Evolutionary conservation across 305 asterid genomes (phyloP), one percentile per base, ranked within the genome.

Genomic region (Fraxinus greggii): DNA sequence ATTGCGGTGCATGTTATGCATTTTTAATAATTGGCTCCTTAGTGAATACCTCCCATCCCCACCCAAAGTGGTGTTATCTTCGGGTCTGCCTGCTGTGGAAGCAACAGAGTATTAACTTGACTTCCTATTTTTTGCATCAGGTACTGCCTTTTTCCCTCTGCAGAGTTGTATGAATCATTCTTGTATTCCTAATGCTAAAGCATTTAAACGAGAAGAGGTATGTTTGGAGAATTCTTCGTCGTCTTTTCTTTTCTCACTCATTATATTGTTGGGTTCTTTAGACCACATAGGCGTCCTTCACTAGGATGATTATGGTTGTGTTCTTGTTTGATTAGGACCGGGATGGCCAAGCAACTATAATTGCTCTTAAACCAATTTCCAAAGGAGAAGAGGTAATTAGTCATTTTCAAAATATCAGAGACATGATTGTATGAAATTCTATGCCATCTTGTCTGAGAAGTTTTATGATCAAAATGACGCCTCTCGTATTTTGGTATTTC

Each of bases 161-260:
- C 99, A 93, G 88, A 93, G 99, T 73, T 96, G 98, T 84, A 92
- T 94, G 92, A 96, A 96, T 82, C 99, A 96, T 88, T 94, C 98
- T 0, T 96, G 99, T 85, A 72, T 80, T 86, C 99, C 98, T 59
- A 94, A 94, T 85, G 97, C 97, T 42, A 96, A 86, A 89, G 98
- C 99, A 32, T 96, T 92, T 67, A 96, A 96, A 85, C 84, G 97
- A 33, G 98, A 96, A 70, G 97, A 92, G 98, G 99, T 95, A 84
- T n/a, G 87, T 72, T 35, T 33, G 15, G 36, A 1, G 45, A 40
- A 21, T 36, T 23, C 7, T 45, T 74, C 45, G 29, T 74, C 70
- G 76, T 40, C n/a, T n/a, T n/a, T 45, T 54, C 38, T 38, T 65
- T 5, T 23, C 61, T n/a, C 78, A 28, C 51, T 65, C 76, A 24